Evolutionary conservation across 2,329 filamentous ascomycete species (phyloP).

Genomic region (Fusarium dlaminii): DNA sequence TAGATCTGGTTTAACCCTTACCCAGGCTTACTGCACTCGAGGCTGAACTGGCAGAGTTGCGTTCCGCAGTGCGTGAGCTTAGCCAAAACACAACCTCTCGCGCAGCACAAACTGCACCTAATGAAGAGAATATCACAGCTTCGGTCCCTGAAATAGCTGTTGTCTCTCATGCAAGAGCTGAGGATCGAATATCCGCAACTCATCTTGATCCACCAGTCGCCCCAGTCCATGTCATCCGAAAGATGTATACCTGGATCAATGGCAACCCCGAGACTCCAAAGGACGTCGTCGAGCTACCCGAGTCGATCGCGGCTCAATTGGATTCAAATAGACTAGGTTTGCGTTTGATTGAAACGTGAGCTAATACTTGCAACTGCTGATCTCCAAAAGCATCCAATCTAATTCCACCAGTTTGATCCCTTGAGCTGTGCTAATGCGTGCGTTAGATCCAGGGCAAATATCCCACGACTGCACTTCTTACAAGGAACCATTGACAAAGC

Average conservation of each 20-base stretch:
- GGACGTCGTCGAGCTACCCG: not conserved
- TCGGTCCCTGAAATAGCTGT: accelerated
- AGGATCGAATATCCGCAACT: not conserved
- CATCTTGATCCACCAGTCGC: not conserved
- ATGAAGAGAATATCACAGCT: no score
- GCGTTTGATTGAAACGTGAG: not conserved
- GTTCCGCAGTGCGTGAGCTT: not conserved
- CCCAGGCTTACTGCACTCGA: not conserved
- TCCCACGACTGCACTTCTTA: not conserved
- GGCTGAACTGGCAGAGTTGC: not conserved
- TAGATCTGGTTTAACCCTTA: accelerated
- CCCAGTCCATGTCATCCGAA: not conserved
- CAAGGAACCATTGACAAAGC: not conserved
- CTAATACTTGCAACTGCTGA: accelerated
- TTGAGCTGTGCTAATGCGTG: not conserved
- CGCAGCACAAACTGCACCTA: no score
- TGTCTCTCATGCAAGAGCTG: not conserved
- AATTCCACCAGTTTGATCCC: accelerated
- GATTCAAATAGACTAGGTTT: accelerated
- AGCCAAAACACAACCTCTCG: not conserved
- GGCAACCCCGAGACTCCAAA: not conserved
- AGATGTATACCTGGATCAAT: not conserved
- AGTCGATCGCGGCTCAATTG: not conserved
- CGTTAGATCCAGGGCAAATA: not conserved
- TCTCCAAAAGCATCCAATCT: accelerated